Base-by-base conservation (phyloP, 2,329 filamentous ascomycete genomes). In the Xylaria sp. region DNA sequence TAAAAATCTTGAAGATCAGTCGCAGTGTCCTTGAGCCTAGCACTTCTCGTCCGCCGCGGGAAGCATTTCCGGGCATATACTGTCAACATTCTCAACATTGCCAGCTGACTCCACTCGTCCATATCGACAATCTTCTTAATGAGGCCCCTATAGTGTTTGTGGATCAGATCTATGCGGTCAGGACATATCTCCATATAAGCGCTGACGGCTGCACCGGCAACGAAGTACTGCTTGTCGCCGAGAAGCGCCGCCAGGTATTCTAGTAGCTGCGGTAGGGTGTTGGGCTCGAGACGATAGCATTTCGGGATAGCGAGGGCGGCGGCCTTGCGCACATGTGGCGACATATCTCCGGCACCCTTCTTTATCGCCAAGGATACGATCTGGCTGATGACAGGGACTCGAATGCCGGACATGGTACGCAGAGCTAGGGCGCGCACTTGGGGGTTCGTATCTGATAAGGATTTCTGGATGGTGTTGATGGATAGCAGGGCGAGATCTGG, bases 401-500 rank as follows among this genome's bases (percentile, higher is more conserved):
- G 89, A 72, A 99, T 98, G 13, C 94, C 94, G 0, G 94, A 97
- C 95, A 99, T 99, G 73, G 96, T 97, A 72, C 94, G 93, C 71
- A 99, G 86, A 0, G 96, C 96, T 76, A 99, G 91, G 25, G 95
- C 94, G 73, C 96, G 91, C 23, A 98, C 90, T 78, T 97, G 92
- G 1, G 96, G 93, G 79, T 94, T 98, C 67, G 91, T 86, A 81
- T 99, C 96, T 28, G 94, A 97, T 67, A 99, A 88, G 10, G 95
- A 97, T 82, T 98, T 98, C 79, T 99, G 96, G 75, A 99, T 98
- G 7, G 96, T 97, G 82, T 99, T 99, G 87, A 99, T 98, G 68
- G 94, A 97, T 54, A 99, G 88, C 46, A 99, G 88, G 23, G 96
- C 94, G 55, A 98, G 92, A 81, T 99, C 96, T 67, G 95, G 96